phyloP scores from a whole-genome alignment of 192 early-diverging fungal genomes.

The Coemansia sp. region DNA sequence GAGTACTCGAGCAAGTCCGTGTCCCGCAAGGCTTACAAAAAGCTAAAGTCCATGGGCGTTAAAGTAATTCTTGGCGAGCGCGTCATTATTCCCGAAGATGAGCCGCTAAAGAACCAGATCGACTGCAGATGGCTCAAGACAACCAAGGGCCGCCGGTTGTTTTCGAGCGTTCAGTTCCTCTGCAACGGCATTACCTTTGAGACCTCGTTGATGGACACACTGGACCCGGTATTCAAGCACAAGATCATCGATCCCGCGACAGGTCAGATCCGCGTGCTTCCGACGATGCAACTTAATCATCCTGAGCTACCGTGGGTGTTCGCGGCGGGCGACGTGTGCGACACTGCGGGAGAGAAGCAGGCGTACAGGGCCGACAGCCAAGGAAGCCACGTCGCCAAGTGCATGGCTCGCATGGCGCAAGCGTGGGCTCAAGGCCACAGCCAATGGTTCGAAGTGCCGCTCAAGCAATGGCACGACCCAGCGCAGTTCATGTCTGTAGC shows the following conservation, averaged over 20 bases:
- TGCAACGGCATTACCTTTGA: conserved; percentile 77
- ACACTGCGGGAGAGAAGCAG: conserved; percentile 53
- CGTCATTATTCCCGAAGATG: conserved; percentile 65
- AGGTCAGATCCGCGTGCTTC: conserved; percentile 65
- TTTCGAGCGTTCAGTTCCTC: conserved; percentile 63
- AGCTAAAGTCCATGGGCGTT: conserved; percentile 57
- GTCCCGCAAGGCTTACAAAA: conserved; percentile 59
- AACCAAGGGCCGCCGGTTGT: conserved; percentile 45
- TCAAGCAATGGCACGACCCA: conserved; percentile 54
- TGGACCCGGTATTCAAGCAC: conserved; percentile 53
- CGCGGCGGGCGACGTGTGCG: conserved; percentile 68
- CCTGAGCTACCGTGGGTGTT: conserved; percentile 70
- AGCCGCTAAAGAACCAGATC: conserved; percentile 42
- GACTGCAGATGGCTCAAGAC: conserved; percentile 55
- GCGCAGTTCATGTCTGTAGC: conserved; percentile 55
- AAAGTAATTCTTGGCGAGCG: conserved; percentile 59
- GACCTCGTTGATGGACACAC: conserved; percentile 59
- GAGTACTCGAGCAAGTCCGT: conserved; percentile 48
- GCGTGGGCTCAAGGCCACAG: conserved; percentile 43
- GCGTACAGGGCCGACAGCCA: conserved; percentile 54
- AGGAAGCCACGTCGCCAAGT: conserved; percentile 49
- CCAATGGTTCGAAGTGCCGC: conserved; percentile 46
- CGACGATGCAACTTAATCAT: conserved; percentile 75
- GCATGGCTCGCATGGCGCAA: conserved; percentile 55
- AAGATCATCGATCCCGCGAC: conserved; percentile 58